These are phyloP conservation scores for Glycine tomentella DNA, from an alignment of 306 rosid genomes.

Conservation along the genomic window DNA sequence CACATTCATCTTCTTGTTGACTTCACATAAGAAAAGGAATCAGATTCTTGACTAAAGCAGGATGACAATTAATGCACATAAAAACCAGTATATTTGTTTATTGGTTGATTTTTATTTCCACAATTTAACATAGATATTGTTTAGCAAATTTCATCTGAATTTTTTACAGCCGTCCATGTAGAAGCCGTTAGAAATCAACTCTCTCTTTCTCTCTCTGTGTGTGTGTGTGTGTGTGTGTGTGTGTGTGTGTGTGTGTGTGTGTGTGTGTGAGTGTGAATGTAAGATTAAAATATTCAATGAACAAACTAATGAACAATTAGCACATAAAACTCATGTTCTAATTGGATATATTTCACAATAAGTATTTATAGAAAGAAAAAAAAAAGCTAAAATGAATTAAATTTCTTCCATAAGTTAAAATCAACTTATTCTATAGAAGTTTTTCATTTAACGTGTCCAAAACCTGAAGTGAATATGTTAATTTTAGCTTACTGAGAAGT, in stretches of 20 bases:
- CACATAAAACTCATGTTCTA: background rate
- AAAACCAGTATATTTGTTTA: background rate
- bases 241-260: too few relatives aligned
- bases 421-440: too few relatives aligned
- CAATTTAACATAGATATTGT: background rate
- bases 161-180: background rate
- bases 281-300: conserved; percentile 11
- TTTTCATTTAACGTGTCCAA: too few relatives aligned
- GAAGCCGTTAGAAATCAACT: background rate
- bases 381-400: background rate
- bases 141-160: conserved; percentile 16
- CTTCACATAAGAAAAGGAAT: conserved; percentile 56
- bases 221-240: too few relatives aligned
- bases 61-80: conserved; percentile 20
- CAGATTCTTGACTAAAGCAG: conserved; percentile 46
- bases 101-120: conserved; percentile 11
- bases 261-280: background rate
- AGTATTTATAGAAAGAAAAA: background rate
- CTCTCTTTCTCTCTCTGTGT: too few relatives aligned
- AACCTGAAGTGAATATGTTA: too few relatives aligned
- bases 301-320: background rate
- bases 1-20: conserved; percentile 68
- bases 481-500: too few relatives aligned
- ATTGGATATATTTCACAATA: too few relatives aligned
- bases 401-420: background rate